Conservation (phyloP, 2,329 filamentous ascomycete genomes). For the Fusarium xylarioides region DNA sequence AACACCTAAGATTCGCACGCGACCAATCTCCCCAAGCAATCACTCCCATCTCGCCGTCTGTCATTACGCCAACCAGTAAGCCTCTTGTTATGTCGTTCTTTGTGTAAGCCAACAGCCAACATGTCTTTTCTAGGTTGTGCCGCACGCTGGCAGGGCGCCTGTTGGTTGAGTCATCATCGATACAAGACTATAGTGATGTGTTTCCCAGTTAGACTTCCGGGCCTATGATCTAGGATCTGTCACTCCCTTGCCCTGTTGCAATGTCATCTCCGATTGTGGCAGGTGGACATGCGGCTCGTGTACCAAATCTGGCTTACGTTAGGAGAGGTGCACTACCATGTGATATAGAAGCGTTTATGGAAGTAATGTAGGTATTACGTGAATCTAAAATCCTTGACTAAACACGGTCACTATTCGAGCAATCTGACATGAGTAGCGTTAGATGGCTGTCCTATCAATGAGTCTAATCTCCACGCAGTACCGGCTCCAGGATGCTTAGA, state of each 20-base stretch:
- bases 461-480: not conserved
- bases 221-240: not conserved
- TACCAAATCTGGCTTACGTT: not conserved
- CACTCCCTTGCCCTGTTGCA: accelerated
- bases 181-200: accelerated
- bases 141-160: not conserved
- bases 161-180: not conserved
- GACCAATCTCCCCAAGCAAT: not conserved
- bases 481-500: not conserved
- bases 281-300: not conserved
- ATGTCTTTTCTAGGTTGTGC: no score
- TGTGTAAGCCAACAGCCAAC: not conserved
- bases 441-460: not conserved
- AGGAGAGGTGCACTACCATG: not conserved
- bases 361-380: not conserved
- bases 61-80: not conserved
- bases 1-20: not conserved
- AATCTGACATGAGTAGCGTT: not conserved
- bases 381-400: accelerated
- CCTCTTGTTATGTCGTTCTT: not conserved
- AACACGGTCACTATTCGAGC: not conserved
- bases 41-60: not conserved
- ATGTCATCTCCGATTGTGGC: not conserved
- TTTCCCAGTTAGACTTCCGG: not conserved
- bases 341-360: not conserved